phyloP scores from a whole-genome alignment of 441 rosid genomes.

The Iberis amara region DNA sequence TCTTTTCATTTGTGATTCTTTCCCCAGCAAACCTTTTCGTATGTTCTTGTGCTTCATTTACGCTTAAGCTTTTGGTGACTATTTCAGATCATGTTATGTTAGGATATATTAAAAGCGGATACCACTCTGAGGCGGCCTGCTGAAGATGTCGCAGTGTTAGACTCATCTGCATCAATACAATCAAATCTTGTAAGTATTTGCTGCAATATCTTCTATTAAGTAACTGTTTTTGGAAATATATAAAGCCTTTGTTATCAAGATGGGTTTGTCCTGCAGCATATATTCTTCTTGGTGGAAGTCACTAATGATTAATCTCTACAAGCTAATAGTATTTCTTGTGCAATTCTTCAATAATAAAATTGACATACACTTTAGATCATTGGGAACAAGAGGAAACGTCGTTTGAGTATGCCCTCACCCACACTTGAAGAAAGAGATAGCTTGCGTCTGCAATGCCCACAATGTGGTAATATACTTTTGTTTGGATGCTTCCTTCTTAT shows the following conservation, averaged over 20 bases:
- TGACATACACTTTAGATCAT: conserved; percentile 47
- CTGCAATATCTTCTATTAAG: conserved; percentile 7
- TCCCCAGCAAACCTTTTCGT: conserved; percentile 4
- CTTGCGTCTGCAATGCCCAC: conserved; percentile 56
- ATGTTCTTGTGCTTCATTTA: conserved; percentile 7
- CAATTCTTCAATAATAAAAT: not conserved
- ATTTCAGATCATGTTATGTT: conserved; percentile 23
- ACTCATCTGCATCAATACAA: conserved; percentile 63
- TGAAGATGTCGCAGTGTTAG: conserved; percentile 65
- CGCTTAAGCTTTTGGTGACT: conserved; percentile 18
- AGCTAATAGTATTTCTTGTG: not conserved
- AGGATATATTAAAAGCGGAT: conserved; percentile 72
- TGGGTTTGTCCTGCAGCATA: not conserved
- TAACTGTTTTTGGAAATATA: not conserved
- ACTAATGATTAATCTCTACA: conserved; percentile 7
- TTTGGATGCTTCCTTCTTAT: conserved; percentile 13
- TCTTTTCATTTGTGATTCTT: not conserved
- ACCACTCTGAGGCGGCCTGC: conserved; percentile 54
- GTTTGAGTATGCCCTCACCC: conserved; percentile 34
- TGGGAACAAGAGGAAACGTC: conserved; percentile 43
- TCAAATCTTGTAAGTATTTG: conserved; percentile 66
- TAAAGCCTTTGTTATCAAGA: not conserved
- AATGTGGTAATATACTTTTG: conserved; percentile 58
- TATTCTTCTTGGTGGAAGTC: conserved; percentile 3
- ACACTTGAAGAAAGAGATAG: conserved; percentile 41